phyloP scores from a whole-genome alignment of 345 rosid genomes.

The Brassica nigra region DNA sequence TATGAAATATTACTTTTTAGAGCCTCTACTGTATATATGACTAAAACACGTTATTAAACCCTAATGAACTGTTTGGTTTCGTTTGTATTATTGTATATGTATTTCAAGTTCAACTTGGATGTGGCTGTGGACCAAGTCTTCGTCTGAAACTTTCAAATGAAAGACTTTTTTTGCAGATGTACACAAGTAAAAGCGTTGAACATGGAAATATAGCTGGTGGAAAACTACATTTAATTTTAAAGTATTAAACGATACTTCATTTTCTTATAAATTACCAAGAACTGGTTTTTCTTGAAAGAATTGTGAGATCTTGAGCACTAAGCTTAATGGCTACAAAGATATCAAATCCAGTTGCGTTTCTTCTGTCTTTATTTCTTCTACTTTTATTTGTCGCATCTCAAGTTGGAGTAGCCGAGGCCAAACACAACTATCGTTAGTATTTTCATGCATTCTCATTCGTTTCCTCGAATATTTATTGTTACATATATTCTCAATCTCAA shows the following conservation, averaged over 20 bases:
- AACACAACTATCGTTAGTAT: conserved; percentile 12
- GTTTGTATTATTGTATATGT: not conserved
- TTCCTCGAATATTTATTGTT: not conserved
- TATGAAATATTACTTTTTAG: too few relatives aligned
- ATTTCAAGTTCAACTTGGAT: conserved; percentile 4
- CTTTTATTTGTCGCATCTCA: conserved; percentile 3
- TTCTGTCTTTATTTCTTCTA: conserved; percentile 15
- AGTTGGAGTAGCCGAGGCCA: conserved; percentile 23
- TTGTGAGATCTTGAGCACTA: not conserved
- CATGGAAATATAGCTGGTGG: not conserved
- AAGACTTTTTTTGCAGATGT: not conserved
- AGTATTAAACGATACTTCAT: not conserved
- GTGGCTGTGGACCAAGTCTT: not conserved
- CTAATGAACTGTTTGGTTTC: not conserved
- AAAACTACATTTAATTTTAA: not conserved
- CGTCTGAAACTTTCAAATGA: not conserved
- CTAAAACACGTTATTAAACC: too few relatives aligned
- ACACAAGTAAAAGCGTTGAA: conserved; percentile 11
- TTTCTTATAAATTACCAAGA: not conserved
- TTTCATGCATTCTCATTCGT: not conserved
- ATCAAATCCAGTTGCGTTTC: conserved; percentile 11
- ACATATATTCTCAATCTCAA: not conserved
- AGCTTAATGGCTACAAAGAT: conserved; percentile 12
- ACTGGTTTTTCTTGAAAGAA: not conserved
- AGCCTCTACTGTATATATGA: too few relatives aligned